A percentile compares a stretch with the other conserved stretches of the same genome.
These are phyloP conservation scores for Yamadazyma nakazawae DNA, from an alignment of 805 yeast genomes.

Conservation along the genomic window DNA sequence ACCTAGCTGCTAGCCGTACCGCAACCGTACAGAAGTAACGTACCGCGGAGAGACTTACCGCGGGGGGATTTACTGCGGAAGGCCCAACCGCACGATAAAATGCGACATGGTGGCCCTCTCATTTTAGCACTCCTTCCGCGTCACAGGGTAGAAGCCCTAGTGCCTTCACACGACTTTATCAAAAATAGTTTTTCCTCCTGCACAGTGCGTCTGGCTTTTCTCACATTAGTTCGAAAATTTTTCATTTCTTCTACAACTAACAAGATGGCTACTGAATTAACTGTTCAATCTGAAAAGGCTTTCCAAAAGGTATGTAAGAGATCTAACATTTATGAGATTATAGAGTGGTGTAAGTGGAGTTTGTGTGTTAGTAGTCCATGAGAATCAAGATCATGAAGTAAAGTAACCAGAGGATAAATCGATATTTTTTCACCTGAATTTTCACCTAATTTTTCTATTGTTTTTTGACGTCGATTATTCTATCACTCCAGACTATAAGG, in stretches of 20 bases:
- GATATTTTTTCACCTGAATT: too few species aligned
- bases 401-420: too few species aligned
- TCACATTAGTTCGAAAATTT: constrained; percentile 14
- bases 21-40: too few species aligned
- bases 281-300: constrained; percentile 99
- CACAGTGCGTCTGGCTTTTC: constrained; percentile 5
- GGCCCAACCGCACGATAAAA: too few species aligned
- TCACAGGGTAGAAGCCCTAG: constrained; percentile 8
- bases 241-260: constrained; percentile 14
- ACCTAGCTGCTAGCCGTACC: too few species aligned
- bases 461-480: too few species aligned
- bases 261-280: constrained; percentile 98
- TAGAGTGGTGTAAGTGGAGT: neutral
- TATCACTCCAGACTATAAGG: too few species aligned
- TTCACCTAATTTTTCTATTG: too few species aligned
- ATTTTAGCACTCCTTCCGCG: neutral
- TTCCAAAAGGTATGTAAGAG: constrained; percentile 91
- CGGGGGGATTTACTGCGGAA: too few species aligned
- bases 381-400: neutral
- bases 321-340: neutral
- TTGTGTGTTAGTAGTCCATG: neutral
- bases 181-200: neutral
- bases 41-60: neutral
- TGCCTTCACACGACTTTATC: constrained; percentile 1
- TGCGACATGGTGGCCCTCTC: too few species aligned